Percentiles rank a stretch among this genome's conserved stretches.
Evolutionary conservation across 306 rosid species (phyloP).

Genomic region (Trifolium fragiferum): DNA sequence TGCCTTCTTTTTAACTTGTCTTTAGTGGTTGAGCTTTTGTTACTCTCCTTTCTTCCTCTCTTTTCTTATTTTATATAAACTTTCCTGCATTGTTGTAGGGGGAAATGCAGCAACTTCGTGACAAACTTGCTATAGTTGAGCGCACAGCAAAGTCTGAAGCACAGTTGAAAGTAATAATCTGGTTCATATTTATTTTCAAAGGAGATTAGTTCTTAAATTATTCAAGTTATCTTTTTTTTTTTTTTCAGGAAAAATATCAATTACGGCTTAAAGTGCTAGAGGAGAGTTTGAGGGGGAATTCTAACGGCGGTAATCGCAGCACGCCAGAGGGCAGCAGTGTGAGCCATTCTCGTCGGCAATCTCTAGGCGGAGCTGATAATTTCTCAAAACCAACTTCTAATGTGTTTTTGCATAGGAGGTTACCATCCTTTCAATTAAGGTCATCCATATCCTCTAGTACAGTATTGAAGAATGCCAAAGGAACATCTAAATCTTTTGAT

Average conservation of each 20-base stretch:
- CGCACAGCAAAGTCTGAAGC: slow-evolving; percentile 91
- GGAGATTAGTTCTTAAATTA: slow-evolving; percentile 44
- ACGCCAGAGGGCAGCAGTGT: slow-evolving; percentile 75
- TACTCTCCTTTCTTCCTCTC: slow-evolving; percentile 2
- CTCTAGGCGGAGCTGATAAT: slow-evolving; percentile 81
- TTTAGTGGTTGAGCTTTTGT: slow-evolving; percentile 24
- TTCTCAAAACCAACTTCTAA: slow-evolving; percentile 71
- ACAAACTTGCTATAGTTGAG: slow-evolving; percentile 85
- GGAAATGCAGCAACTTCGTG: slow-evolving; percentile 98
- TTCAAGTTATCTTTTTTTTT: slow-evolving; percentile 46
- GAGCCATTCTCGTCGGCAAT: slow-evolving; percentile 85
- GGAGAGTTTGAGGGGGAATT: slow-evolving; percentile 85
- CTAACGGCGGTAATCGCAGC: slow-evolving; percentile 67
- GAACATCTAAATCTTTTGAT: slow-evolving; percentile 29
- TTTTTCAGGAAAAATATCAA: slow-evolving; percentile 82
- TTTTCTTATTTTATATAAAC: slow-evolving; percentile 14
- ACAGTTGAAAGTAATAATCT: slow-evolving; percentile 83
- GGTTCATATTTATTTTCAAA: slow-evolving; percentile 46
- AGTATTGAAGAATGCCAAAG: slow-evolving; percentile 63
- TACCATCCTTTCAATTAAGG: slow-evolving; percentile 71
- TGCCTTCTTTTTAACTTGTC: not conserved
- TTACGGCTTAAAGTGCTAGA: slow-evolving; percentile 87
- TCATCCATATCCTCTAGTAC: slow-evolving; percentile 61
- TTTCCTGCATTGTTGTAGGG: slow-evolving; percentile 57
- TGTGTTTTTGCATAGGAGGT: slow-evolving; percentile 80